Evolutionary conservation across 2,329 filamentous ascomycete genomes (phyloP), one percentile per base, ranked within the genome.

Genomic region (Sordariomycetes sp.): DNA sequence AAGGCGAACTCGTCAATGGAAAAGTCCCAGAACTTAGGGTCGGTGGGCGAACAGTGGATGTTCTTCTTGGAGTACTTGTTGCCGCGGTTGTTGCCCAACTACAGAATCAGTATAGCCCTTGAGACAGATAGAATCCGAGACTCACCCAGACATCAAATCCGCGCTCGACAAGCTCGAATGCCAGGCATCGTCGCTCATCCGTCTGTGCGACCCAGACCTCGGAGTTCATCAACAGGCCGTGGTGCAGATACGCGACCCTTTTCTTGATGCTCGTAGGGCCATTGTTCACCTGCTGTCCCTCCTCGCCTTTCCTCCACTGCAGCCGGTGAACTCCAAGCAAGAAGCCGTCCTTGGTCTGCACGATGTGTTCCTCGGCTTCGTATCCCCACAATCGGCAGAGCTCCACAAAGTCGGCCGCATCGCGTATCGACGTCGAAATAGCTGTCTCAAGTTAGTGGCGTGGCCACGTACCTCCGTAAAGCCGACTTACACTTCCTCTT

Each of bases 1-100:
- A 98, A 94, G 31, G 92, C 92, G 53, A 98, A 98, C 52, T 98
- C 85, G 54, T 98, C 92, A 53, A 98, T 96, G 33, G 86, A 94
- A 54, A 98, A 98, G 56, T 95, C 82, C 92, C 92, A 98, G 57
- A 98, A 98, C 11, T 75, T 69, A 24, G 71, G 64, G 3, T 83
- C 81, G 1, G 76, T 81, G 0, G 92, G 88, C 1, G 86, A 81
- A 42, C 69, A 67, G 39, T 80, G 72, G 33, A 88, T 75, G 3
- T 80, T 88, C 61, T 98, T 98, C 59, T 96, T 98, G 30, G 87
- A 94, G 62, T 98, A 98, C 55, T 98, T 98, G 70, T 98, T 98
- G 32, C 92, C 92, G 23, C 92, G 80, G 51, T 98, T 98, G 58
- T 98, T 98, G 33, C 92, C 92, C 41, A 98, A 70, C 85, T 84